These are phyloP conservation scores for Casaregolazyma lundiana DNA, from an alignment of 1,139 yeast species.

Conservation along the genomic window DNA sequence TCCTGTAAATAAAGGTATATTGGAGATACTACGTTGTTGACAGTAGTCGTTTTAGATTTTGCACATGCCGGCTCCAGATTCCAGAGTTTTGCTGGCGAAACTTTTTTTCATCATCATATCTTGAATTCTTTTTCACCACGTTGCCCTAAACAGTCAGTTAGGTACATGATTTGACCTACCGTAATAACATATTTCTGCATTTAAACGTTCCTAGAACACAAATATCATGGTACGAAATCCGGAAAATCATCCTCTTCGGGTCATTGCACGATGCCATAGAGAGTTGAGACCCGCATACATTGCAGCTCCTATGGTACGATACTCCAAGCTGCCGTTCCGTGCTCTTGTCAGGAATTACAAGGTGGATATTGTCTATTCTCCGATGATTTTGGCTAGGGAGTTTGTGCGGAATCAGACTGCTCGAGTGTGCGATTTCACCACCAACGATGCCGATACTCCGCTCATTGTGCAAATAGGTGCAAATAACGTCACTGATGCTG, in stretches of 20 bases:
- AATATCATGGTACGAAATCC: constrained; percentile 14
- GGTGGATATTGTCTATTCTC: constrained; percentile 84
- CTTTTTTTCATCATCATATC: not conserved
- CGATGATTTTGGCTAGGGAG: constrained; percentile 94
- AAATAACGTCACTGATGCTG: constrained; percentile 76
- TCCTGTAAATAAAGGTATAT: too few species aligned
- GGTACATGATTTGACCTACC: not conserved
- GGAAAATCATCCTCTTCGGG: constrained; percentile 50
- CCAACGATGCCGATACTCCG: constrained; percentile 63
- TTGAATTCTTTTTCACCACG: too few species aligned
- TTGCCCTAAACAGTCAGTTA: too few species aligned
- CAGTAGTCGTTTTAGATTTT: too few species aligned
- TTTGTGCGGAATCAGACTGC: constrained; percentile 84
- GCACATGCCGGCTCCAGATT: too few species aligned
- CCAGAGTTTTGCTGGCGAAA: not conserved
- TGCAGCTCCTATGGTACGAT: constrained; percentile 97
- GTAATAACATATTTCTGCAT: too few species aligned
- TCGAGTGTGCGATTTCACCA: constrained; percentile 76
- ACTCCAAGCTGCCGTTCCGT: constrained; percentile 89
- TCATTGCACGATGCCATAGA: constrained; percentile 43
- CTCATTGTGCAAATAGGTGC: constrained; percentile 90
- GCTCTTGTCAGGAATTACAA: constrained; percentile 69
- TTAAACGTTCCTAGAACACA: too few species aligned
- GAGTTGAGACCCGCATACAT: constrained; percentile 63
- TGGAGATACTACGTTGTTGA: too few species aligned